Evolutionary conservation across 805 yeast genomes (phyloP).

Genomic region (Candida quercuum): DNA sequence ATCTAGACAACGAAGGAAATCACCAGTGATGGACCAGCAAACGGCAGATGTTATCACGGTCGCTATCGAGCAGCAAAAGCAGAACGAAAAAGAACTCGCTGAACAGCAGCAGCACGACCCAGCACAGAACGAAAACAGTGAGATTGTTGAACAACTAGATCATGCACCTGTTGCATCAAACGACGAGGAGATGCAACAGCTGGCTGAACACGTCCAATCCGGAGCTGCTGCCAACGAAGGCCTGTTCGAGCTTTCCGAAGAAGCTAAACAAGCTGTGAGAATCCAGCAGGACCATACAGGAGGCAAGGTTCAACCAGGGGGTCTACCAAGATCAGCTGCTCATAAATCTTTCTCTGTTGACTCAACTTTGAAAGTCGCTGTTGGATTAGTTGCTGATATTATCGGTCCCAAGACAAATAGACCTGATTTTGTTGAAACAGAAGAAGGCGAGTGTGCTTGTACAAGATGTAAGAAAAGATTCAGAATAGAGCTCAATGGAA

Average conservation of each 20-base stretch:
- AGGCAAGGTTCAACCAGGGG: not conserved
- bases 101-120: slow-evolving; percentile 3
- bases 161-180: too few relatives aligned
- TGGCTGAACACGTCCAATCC: slow-evolving; percentile 1
- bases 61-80: slow-evolving; percentile 30
- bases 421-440: slow-evolving; percentile 1
- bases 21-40: slow-evolving; percentile 9
- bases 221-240: not conserved
- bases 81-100: slow-evolving; percentile 34
- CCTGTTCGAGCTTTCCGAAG: not conserved
- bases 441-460: too few relatives aligned
- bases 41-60: slow-evolving; percentile 22
- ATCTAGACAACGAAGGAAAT: not conserved
- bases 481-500: slow-evolving; percentile 31
- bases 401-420: slow-evolving; percentile 16
- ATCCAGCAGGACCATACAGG: not conserved
- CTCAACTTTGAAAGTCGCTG: slow-evolving; percentile 19
- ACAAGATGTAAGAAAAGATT: slow-evolving; percentile 58
- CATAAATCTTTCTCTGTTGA: slow-evolving; percentile 18
- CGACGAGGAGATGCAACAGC: slow-evolving; percentile 1
- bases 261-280: not conserved
- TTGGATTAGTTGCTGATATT: slow-evolving; percentile 18
- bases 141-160: not conserved
- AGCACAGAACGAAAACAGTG: not conserved
- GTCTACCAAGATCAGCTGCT: slow-evolving; percentile 5